Base-by-base conservation (phyloP, 768 basidiomycete species). In the Kwoniella bestiolae region DNA sequence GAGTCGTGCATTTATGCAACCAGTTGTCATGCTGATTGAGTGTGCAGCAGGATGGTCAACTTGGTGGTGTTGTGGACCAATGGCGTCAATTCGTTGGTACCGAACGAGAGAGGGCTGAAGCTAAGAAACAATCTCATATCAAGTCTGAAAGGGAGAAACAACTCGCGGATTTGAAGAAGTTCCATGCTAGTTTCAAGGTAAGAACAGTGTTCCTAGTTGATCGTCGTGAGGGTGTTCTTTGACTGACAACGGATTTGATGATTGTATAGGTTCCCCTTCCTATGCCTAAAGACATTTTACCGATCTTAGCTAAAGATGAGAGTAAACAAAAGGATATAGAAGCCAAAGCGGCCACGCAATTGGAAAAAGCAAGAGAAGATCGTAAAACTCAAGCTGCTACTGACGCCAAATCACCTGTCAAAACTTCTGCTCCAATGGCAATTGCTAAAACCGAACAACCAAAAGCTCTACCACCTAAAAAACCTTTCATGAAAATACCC, bases 81-180 rank as follows among this genome's bases (percentile, higher is more conserved):
- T 95, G 97, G 86, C 87, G 91, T 62, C 89, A 92, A 72, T 98
- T 97, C 75, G 93, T 99, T 35, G 89, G 90, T 1, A 89, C 87
- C 71, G 96, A 98, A 83, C 91, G 90, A 79, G 90, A 96, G 76
- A 86, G 91, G 56, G 82, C 96, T 63, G 90, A 91, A 49, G 90
- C 92, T 83, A 95, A 94, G 86, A 87, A 91, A 80, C 91, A 92
- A 75, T 89, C 90, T 14, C 82, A 94, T 49, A 87, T 88, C 56
- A 94, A 94, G 85, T 90, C 86, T 75, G 94, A 97, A 79, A 91
- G 94, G 88, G 93, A 98, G 81, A 91, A 91, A 78, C 88, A 91
- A 67, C 87, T 96, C 84, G 90, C 92, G 9, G 95, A 98, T 46
- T 84, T 98, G 38, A 86, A 94, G 79, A 91, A 91, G 82, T 99